Percentiles rank a stretch among this genome's conserved stretches.
phyloP scores from a whole-genome alignment of 1,139 yeast genomes.

The Yamadazyma sp. region DNA sequence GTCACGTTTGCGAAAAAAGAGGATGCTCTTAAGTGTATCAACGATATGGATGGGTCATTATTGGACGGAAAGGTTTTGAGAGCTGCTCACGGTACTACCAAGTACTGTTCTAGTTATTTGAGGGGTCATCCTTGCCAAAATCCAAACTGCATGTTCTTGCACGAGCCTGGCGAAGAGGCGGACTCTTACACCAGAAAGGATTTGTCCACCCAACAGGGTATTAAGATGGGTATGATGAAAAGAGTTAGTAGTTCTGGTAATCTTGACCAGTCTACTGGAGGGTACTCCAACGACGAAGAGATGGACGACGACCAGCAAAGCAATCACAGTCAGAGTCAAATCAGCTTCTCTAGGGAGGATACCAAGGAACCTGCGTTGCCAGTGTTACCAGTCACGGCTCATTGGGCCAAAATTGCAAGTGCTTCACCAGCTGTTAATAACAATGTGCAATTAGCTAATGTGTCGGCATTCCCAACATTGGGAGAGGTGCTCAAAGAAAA shows the following conservation, averaged over 20 bases:
- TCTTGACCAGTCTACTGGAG: slow-evolving; percentile 10
- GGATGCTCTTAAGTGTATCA: slow-evolving; percentile 91
- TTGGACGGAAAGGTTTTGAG: slow-evolving; percentile 85
- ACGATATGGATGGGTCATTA: slow-evolving; percentile 90
- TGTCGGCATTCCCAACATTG: slow-evolving; percentile 71
- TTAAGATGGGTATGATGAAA: slow-evolving; percentile 55
- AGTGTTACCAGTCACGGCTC: slow-evolving; percentile 54
- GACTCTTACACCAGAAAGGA: slow-evolving; percentile 95
- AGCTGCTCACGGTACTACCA: slow-evolving; percentile 98
- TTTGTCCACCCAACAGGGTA: slow-evolving; percentile 76
- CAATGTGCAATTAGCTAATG: slow-evolving; percentile 44
- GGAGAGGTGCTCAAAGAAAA: slow-evolving; percentile 59
- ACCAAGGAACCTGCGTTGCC: slow-evolving; percentile 32
- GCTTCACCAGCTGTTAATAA: slow-evolving; percentile 35
- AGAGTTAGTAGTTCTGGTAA: slow-evolving; percentile 12
- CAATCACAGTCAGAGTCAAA: slow-evolving; percentile 3
- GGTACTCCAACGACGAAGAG: slow-evolving; percentile 16
- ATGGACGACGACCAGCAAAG: slow-evolving; percentile 10
- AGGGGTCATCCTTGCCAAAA: slow-evolving; percentile 97
- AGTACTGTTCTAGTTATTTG: slow-evolving; percentile 92
- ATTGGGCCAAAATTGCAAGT: slow-evolving; percentile 50
- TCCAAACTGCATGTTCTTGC: slow-evolving; percentile 98
- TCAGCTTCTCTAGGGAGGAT: slow-evolving; percentile 16
- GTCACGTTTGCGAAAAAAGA: slow-evolving; percentile 92
- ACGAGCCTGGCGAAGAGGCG: slow-evolving; percentile 99